Evolutionary conservation across 768 basidiomycete species (phyloP), one percentile per base, ranked within the genome.

Genomic region (Aureoboletus auriporus): DNA sequence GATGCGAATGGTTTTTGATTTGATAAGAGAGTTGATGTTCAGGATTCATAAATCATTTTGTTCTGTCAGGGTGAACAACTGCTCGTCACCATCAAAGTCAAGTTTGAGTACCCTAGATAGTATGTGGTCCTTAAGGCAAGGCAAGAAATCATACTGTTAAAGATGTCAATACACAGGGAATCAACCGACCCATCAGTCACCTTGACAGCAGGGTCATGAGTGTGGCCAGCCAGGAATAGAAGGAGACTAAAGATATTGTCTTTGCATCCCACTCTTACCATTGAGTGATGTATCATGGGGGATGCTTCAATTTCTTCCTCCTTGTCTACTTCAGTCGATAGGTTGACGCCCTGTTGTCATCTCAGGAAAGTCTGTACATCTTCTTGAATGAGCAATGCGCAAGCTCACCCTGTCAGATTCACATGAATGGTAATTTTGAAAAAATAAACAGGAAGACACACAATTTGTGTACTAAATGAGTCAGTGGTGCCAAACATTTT

Each of bases 181-280:
- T n/a, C n/a, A n/a, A n/a, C n/a, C n/a, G n/a, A n/a, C n/a, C n/a
- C n/a, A n/a, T n/a, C n/a, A n/a, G n/a, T 14, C 8, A 41, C 42
- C 12, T 33, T 14, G 6, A 42, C 8, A 3, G 17, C 42, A 20
- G 42, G 30, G 8, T 33, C 42, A 10, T 30, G 16, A 1, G 9
- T 4, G 28, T 31, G 29, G 1, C 31, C 29, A 3, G 16, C 8
- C 8, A 42, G 29, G 17, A 42, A 17, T 4, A 6, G 8, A 1
- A 26, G n/a, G 8, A 49, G 38, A 20, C 17, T 52, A 8, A 49
- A 30, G 1, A 44, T 9, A n/a, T 52, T 52, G 23, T 52, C 47
- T 6, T 33, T 39, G 26, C 20, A 2, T 4, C 16, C 37, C 4
- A 27, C 27, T 1, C 5, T 43, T 27, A 42, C 38, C 36, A 49